Conservation (phyloP, 306 rosid genomes). For the Fagus crenata region DNA sequence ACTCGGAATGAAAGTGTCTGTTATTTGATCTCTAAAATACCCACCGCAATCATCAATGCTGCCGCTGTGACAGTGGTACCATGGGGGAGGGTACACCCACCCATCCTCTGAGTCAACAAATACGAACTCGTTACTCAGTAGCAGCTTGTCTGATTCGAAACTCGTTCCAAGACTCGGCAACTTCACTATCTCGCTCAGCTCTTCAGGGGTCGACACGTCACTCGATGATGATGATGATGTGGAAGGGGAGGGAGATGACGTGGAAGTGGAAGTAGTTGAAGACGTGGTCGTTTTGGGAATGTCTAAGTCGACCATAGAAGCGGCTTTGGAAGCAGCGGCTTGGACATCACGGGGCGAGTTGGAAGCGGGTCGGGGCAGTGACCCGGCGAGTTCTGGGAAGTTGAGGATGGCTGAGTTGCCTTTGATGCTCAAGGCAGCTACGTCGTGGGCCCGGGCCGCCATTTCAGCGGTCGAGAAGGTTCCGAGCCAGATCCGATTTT, state of each 20-base stretch:
- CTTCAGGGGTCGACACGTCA: conserved; percentile 53
- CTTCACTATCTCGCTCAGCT: conserved; percentile 76
- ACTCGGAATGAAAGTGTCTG: conserved; percentile 37
- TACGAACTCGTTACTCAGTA: conserved; percentile 42
- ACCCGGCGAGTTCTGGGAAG: conserved; percentile 73
- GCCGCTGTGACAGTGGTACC: conserved; percentile 34
- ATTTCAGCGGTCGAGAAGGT: conserved; percentile 87
- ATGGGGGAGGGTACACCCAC: conserved; percentile 45
- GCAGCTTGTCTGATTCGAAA: conserved; percentile 41
- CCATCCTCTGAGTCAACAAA: conserved; percentile 50
- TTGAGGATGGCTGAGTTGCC: conserved; percentile 88
- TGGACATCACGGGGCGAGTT: conserved; percentile 81
- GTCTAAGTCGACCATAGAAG: conserved; percentile 53
- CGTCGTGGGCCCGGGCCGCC: conserved; percentile 99
- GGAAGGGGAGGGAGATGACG: conserved; percentile 19
- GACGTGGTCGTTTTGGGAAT: conserved; percentile 9
- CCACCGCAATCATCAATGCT: conserved; percentile 34
- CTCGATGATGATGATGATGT: conserved; percentile 11
- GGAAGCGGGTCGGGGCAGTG: conserved; percentile 73
- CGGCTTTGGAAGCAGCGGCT: conserved; percentile 85
- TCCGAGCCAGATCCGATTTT: conserved; percentile 96
- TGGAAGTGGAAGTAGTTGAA: neutral
- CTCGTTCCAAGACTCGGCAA: conserved; percentile 51
- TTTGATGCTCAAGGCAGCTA: conserved; percentile 74
- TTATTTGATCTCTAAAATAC: conserved; percentile 44